phyloP scores from a whole-genome alignment of 106 monocot species.

The Phalaenopsis equestris region DNA sequence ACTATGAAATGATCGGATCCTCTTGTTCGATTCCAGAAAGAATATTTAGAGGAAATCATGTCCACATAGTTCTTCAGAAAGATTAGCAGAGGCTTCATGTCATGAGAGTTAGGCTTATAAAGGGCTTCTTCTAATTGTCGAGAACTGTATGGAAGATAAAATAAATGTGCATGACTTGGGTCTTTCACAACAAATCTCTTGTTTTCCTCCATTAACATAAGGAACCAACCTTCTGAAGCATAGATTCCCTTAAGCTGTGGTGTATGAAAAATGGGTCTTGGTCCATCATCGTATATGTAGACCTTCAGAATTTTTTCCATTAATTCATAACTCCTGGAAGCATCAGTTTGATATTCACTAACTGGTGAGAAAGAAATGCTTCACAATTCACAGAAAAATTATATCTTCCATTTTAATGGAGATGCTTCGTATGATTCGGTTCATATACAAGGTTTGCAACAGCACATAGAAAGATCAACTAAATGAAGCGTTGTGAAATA shows the following conservation, averaged over 20 bases:
- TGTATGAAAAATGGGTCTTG: conserved; percentile 57
- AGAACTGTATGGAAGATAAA: conserved; percentile 64
- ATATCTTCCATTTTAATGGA: too few species aligned
- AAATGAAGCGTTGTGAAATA: too few species aligned
- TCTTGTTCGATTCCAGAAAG: conserved; percentile 71
- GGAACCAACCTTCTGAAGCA: conserved; percentile 85
- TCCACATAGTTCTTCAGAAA: conserved; percentile 52
- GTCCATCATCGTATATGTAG: conserved; percentile 64
- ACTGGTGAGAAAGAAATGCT: too few species aligned
- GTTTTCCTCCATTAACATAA: conserved; percentile 51
- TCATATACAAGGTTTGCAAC: too few species aligned
- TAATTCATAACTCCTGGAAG: conserved; percentile 72
- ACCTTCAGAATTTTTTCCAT: conserved; percentile 76
- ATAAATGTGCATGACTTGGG: conserved; percentile 54
- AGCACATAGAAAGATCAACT: too few species aligned
- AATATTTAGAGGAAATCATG: conserved; percentile 45
- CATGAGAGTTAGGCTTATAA: conserved; percentile 48
- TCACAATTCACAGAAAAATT: too few species aligned
- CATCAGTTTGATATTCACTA: neutral
- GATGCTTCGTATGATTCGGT: too few species aligned
- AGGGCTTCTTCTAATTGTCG: conserved; percentile 28
- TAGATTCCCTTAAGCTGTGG: conserved; percentile 59
- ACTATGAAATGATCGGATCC: conserved; percentile 80
- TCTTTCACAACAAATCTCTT: conserved; percentile 39
- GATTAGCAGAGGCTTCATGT: conserved; percentile 20